These are phyloP conservation scores for Pseudogymnoascus sp. DNA, from an alignment of 2,329 filamentous ascomycete species.

Conservation along the genomic window DNA sequence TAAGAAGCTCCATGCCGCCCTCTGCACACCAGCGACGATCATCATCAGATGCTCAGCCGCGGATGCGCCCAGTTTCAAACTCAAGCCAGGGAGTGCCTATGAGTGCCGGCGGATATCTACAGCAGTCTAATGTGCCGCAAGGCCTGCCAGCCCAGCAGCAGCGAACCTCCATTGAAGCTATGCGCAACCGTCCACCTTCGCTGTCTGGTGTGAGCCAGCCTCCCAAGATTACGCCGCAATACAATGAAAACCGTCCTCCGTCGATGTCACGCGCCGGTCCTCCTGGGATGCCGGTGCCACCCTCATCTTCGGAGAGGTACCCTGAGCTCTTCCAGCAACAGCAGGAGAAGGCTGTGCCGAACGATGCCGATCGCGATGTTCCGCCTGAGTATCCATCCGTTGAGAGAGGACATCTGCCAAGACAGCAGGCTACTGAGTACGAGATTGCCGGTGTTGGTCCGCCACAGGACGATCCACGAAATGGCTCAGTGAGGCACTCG, in stretches of 20 bases:
- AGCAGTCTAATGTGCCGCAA: neutral
- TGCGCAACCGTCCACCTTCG: neutral
- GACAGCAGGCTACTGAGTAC: slow-evolving; percentile 34
- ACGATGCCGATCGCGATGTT: slow-evolving; percentile 19
- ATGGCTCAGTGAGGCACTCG: slow-evolving; percentile 20
- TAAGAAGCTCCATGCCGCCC: neutral
- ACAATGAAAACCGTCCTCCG: slow-evolving; percentile 14
- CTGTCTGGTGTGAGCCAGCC: neutral
- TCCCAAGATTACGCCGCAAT: neutral
- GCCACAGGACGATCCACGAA: slow-evolving; percentile 30
- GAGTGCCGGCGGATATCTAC: neutral
- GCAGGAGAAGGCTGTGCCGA: slow-evolving; percentile 17
- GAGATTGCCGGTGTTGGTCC: slow-evolving; percentile 32
- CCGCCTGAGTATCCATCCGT: slow-evolving; percentile 21
- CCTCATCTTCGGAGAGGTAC: slow-evolving; percentile 43
- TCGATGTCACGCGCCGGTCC: neutral
- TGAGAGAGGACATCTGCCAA: slow-evolving; percentile 32
- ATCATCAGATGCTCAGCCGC: neutral
- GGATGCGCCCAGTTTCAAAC: neutral
- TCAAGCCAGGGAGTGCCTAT: neutral
- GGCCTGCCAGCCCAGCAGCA: neutral
- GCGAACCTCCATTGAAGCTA: neutral
- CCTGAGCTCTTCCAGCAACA: slow-evolving; percentile 38
- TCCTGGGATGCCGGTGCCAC: slow-evolving; percentile 40
- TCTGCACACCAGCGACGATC: neutral